phyloP scores from a whole-genome alignment of 495 filamentous ascomycete species.

The Wilcoxina mikolae region DNA sequence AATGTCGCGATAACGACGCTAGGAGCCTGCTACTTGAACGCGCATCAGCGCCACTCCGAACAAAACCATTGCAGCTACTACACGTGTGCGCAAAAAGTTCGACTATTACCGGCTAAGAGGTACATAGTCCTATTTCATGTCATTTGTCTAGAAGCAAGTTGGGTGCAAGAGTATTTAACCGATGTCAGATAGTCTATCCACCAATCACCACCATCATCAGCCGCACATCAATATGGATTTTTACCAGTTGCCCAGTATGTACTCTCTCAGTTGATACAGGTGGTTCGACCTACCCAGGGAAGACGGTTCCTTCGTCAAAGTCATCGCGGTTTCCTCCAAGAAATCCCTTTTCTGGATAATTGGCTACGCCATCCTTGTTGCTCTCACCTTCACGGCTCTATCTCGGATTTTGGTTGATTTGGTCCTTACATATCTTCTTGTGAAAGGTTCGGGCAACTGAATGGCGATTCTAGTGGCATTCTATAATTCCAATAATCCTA shows the following conservation, averaged over 20 bases:
- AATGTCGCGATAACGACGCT: too few relatives aligned
- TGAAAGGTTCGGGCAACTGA: background rate
- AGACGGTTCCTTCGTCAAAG: background rate
- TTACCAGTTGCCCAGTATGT: background rate
- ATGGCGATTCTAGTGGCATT: background rate
- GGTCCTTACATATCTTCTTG: background rate
- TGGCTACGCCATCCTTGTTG: background rate
- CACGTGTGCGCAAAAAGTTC: too few relatives aligned
- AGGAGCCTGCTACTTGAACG: too few relatives aligned
- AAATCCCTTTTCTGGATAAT: background rate
- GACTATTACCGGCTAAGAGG: too few relatives aligned
- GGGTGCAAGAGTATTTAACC: too few relatives aligned
- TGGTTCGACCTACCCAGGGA: background rate
- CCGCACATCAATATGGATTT: too few relatives aligned
- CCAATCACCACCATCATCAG: too few relatives aligned
- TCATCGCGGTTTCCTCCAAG: background rate
- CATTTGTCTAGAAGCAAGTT: too few relatives aligned
- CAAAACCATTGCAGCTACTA: too few relatives aligned
- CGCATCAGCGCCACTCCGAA: too few relatives aligned
- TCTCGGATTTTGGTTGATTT: background rate
- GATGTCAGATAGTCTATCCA: too few relatives aligned
- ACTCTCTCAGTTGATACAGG: background rate
- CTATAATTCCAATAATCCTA: background rate
- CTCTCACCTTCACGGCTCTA: background rate
- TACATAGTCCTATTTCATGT: too few relatives aligned